These are phyloP conservation scores for Bruguiera gymnorhiza DNA, from an alignment of 345 rosid species.

Conservation along the genomic window DNA sequence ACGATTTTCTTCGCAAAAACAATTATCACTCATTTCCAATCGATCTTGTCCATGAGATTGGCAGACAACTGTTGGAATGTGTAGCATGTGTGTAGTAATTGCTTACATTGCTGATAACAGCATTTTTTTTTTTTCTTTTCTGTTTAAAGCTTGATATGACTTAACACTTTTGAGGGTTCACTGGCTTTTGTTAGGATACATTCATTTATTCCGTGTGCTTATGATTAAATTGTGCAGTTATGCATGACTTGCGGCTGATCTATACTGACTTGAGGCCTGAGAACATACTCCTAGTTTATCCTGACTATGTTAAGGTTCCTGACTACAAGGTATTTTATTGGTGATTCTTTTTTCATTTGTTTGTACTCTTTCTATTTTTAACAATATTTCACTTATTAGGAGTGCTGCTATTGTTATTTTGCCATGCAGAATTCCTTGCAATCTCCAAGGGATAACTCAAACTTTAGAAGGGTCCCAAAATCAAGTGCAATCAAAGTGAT, in stretches of 20 bases:
- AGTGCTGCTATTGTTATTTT: not conserved
- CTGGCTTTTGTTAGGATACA: not conserved
- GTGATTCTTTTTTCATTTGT: not conserved
- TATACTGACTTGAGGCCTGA: slow-evolving; percentile 91
- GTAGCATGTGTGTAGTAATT: slow-evolving; percentile 98
- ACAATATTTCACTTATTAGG: not conserved
- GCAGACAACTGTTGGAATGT: slow-evolving; percentile 99
- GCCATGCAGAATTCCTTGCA: slow-evolving; percentile 51
- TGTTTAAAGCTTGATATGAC: no score
- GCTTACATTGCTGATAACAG: slow-evolving; percentile 33
- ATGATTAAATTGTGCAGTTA: slow-evolving; percentile 48
- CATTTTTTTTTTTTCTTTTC: no score
- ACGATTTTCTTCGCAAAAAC: slow-evolving; percentile 98
- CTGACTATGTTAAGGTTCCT: slow-evolving; percentile 71
- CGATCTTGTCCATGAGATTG: slow-evolving; percentile 99
- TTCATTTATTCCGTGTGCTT: slow-evolving; percentile 18
- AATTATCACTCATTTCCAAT: slow-evolving; percentile 96
- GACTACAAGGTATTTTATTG: slow-evolving; percentile 60
- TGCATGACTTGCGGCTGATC: slow-evolving; percentile 81
- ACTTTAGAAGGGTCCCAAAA: slow-evolving; percentile 69
- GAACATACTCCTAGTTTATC: slow-evolving; percentile 66
- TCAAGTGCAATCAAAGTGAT: slow-evolving; percentile 32
- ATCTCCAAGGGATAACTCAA: slow-evolving; percentile 49
- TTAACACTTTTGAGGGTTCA: no score
- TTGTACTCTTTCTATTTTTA: not conserved